phyloP scores from a whole-genome alignment of 768 basidiomycete genomes.

The Kwoniella dendrophila region DNA sequence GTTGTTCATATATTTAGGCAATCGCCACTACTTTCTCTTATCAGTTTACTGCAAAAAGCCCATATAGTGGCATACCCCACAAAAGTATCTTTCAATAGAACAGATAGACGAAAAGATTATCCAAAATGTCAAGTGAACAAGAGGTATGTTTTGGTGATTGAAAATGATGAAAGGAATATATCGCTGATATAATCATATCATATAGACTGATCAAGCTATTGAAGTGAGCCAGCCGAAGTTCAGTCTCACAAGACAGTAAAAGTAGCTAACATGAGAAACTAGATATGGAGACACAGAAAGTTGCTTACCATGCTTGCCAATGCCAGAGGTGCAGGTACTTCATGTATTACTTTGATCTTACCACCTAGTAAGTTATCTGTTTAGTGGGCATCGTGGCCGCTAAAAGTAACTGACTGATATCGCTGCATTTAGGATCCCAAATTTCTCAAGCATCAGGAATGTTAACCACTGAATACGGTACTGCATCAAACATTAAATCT shows the following conservation, averaged over 20 bases:
- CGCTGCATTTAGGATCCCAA: constrained; percentile 61
- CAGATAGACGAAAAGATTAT: constrained; percentile 1
- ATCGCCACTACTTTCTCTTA: not conserved
- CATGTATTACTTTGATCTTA: constrained; percentile 97
- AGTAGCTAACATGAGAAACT: constrained; percentile 1
- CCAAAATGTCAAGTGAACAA: constrained; percentile 34
- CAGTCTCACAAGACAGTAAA: not conserved
- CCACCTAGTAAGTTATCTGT: constrained; percentile 65
- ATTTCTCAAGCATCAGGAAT: constrained; percentile 90
- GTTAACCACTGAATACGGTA: constrained; percentile 98
- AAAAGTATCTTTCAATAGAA: not conserved
- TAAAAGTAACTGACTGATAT: not conserved
- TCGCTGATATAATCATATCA: not conserved
- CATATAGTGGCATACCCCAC: not conserved
- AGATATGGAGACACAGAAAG: constrained; percentile 85
- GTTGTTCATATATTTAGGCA: not conserved
- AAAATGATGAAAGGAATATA: constrained; percentile 9
- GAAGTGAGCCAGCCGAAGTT: constrained; percentile 27
- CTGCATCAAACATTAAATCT: constrained; percentile 99
- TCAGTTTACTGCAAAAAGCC: constrained; percentile 6
- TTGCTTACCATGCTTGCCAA: constrained; percentile 96
- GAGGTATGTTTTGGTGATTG: constrained; percentile 20
- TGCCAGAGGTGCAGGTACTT: constrained; percentile 93
- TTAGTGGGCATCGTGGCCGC: not conserved
- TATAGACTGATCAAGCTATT: constrained; percentile 48